Conservation (phyloP, 768 basidiomycete species). For the Hebeloma cylindrosporum region DNA sequence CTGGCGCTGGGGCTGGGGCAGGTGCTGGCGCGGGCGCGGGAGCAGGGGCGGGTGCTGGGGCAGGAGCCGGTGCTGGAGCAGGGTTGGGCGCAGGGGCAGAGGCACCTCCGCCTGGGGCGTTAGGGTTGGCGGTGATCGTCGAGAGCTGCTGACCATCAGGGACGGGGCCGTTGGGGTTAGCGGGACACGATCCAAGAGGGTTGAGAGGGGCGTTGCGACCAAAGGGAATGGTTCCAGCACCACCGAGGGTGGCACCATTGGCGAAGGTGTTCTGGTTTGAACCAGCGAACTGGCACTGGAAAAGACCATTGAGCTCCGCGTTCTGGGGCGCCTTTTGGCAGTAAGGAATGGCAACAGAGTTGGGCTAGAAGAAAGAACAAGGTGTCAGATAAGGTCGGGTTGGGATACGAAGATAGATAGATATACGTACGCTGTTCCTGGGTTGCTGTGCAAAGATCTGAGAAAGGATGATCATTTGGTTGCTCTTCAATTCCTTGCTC, state of each 20-base stretch:
- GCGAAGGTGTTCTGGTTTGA: constrained; percentile 43
- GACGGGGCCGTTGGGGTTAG: constrained; percentile 41
- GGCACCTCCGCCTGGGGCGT: constrained; percentile 11
- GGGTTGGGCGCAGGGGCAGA: constrained; percentile 12
- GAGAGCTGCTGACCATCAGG: constrained; percentile 46
- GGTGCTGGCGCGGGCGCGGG: constrained; percentile 11
- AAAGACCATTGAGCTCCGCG: constrained; percentile 48
- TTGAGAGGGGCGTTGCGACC: constrained; percentile 36
- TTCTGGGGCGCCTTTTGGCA: constrained; percentile 51
- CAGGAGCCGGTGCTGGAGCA: constrained; percentile 7
- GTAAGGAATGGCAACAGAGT: constrained; percentile 46
- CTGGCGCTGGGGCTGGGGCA: constrained; percentile 12
- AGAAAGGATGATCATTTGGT: constrained; percentile 44
- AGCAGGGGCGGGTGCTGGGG: constrained; percentile 11
- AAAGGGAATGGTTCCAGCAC: constrained; percentile 45
- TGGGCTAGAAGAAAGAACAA: constrained; percentile 39
- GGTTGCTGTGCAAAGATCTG: constrained; percentile 54
- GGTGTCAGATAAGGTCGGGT: constrained; percentile 10
- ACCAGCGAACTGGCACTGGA: constrained; percentile 51
- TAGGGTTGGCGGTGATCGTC: constrained; percentile 36
- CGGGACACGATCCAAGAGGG: constrained; percentile 48
- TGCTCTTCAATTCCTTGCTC: constrained; percentile 37
- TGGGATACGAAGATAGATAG: too few relatives aligned
- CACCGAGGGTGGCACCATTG: constrained; percentile 34
- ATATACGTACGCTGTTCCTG: constrained; percentile 45